phyloP scores from a whole-genome alignment of 176 grass and related monocot species.

The Alloteropsis semialata region DNA sequence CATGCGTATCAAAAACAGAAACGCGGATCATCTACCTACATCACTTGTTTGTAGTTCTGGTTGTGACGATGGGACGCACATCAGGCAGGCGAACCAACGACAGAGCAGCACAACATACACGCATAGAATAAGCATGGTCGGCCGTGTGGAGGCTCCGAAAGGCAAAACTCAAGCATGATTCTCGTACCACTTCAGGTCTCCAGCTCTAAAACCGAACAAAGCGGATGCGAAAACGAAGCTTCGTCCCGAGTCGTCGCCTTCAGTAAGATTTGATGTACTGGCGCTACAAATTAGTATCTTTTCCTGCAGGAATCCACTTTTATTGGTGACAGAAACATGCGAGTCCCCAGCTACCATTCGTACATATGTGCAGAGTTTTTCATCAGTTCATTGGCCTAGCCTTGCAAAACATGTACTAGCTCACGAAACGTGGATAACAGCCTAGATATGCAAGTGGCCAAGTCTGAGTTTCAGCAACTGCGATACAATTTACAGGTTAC shows the following conservation, averaged over 20 bases:
- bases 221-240: conserved; percentile 21
- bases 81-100: neutral
- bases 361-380: neutral
- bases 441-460: neutral
- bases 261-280: neutral
- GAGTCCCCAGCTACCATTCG: neutral
- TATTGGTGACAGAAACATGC: neutral
- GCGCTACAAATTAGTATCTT: neutral
- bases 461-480: neutral
- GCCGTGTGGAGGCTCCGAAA: neutral
- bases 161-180: neutral
- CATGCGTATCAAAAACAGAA: neutral
- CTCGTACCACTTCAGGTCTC: neutral
- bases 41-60: neutral
- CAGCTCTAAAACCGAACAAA: neutral
- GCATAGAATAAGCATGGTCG: conserved; percentile 13
- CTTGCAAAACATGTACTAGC: neutral
- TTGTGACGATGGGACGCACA: neutral
- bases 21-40: neutral
- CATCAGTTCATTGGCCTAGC: neutral
- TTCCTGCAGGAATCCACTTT: neutral
- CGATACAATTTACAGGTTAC: conserved; percentile 43
- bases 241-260: neutral
- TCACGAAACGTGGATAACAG: neutral
- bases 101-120: neutral